phyloP scores from a whole-genome alignment of 805 yeast species.

The Kockiozyma suomiensis region DNA sequence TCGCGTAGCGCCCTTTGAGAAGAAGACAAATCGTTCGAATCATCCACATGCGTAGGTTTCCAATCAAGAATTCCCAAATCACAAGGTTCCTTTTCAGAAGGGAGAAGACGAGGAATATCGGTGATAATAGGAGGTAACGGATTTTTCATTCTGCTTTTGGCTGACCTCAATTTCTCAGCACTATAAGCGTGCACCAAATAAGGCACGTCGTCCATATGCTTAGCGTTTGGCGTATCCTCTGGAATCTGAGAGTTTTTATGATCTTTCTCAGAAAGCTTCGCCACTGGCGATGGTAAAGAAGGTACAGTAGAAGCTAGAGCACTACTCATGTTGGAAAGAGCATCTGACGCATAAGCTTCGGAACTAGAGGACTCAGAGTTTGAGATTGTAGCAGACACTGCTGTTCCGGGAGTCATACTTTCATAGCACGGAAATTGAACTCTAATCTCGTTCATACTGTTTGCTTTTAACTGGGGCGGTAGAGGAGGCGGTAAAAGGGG shows the following conservation, averaged over 20 bases:
- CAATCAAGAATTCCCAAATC: too few species aligned
- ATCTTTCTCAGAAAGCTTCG: not conserved
- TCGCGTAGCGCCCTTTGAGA: not conserved
- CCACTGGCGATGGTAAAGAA: not conserved
- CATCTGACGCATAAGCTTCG: not conserved
- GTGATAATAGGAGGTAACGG: conserved; percentile 2
- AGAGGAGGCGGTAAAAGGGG: conserved; percentile 1
- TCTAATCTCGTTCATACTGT: not conserved
- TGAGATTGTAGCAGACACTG: not conserved
- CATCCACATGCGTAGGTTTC: not conserved
- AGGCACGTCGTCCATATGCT: not conserved
- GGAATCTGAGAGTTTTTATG: not conserved
- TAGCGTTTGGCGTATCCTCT: not conserved
- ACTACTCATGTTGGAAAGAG: not conserved
- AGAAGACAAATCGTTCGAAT: not conserved
- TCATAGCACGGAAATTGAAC: not conserved
- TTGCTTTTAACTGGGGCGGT: not conserved
- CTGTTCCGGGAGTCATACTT: not conserved
- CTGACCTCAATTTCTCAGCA: not conserved
- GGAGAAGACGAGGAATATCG: not conserved
- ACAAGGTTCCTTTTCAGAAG: not conserved
- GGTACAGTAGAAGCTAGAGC: conserved; percentile 7
- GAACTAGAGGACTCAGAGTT: not conserved
- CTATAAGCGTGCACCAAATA: not conserved
- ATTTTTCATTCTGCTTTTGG: not conserved